Base-by-base conservation (phyloP, 805 yeast species). In the Ogataea dorogensis region DNA sequence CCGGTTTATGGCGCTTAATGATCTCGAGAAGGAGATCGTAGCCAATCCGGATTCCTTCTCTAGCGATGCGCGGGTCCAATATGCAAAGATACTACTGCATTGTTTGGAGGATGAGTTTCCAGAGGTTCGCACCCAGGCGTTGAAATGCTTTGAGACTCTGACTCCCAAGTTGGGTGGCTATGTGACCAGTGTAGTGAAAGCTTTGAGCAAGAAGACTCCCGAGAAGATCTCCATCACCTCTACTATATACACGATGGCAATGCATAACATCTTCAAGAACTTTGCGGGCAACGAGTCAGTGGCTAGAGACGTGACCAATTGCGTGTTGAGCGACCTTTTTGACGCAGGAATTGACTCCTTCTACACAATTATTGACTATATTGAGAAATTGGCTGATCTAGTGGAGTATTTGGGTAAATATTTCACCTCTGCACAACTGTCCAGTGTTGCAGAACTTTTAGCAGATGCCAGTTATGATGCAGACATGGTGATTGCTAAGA, bases 1-100 rank as follows among this genome's bases (percentile, higher is more conserved):
- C 47, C 66, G 95, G 55, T 86, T 79, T 62, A 86, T 86, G 95
- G 94, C 89, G 2, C 64, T 86, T 37, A 82, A 75, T 48, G 95
- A 86, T 52, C 68, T 85, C 49, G 75, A 72, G 48, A 73, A 73
- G 51, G 61, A 54, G 33, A 39, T 59, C 43, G 37, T 40, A 42
- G 40, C 49, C 54, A 40, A 58, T 65, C 41, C 60, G 48, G 33
- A 52, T 61, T 76, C 49, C 54, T 65, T 31, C 63, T 66, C 30
- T 56, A 67, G 12, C 51, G 26, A 61, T 68, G 35, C 59, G 58
- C 21, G 64, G 70, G 27, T 31, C 5, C 47, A 51, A 5, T 58
- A 50, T 22, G 50, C 59, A 5, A 38, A 44, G 21, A 51, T 51
- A 5, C 31, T 59, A 19, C 28, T 58, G 4, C 49, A 46, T 16